These are phyloP conservation scores for Hymenoscyphus albidus DNA, from an alignment of 2,329 filamentous ascomycete genomes.

Conservation along the genomic window DNA sequence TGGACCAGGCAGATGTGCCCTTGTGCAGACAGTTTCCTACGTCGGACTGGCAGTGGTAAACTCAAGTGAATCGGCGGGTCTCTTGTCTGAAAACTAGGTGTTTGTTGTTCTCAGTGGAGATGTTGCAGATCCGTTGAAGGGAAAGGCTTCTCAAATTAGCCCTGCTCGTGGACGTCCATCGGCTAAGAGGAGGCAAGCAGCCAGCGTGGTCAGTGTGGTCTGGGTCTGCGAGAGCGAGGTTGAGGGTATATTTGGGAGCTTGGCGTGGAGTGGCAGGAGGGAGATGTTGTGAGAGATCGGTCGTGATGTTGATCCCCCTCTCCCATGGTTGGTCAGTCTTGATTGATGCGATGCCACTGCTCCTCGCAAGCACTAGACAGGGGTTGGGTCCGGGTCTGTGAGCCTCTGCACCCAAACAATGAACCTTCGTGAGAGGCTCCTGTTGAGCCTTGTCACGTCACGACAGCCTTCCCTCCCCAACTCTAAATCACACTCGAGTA, in stretches of 20 bases:
- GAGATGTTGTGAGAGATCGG: constrained; percentile 4
- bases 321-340: background rate
- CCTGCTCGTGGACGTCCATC: constrained; percentile 30
- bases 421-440: background rate
- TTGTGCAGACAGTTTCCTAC: background rate
- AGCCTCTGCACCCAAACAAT: background rate
- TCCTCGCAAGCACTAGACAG: background rate
- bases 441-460: constrained; percentile 21
- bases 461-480: constrained; percentile 19
- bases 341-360: background rate
- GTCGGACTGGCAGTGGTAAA: background rate
- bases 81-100: background rate
- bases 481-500: background rate
- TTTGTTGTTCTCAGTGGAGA: constrained; percentile 2
- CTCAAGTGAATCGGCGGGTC: background rate
- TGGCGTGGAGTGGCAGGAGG: constrained; percentile 5
- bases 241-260: constrained; percentile 9
- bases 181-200: constrained; percentile 22
- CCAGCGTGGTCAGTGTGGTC: constrained; percentile 17
- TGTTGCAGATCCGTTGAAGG: constrained; percentile 6
- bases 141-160: constrained; percentile 25
- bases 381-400: background rate
- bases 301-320: constrained; percentile 18
- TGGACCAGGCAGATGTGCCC: background rate
- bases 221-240: constrained; percentile 2